Percentiles rank a stretch among this genome's conserved stretches.
phyloP scores from a whole-genome alignment of 2,329 filamentous ascomycete genomes.

The Nakataea oryzae region DNA sequence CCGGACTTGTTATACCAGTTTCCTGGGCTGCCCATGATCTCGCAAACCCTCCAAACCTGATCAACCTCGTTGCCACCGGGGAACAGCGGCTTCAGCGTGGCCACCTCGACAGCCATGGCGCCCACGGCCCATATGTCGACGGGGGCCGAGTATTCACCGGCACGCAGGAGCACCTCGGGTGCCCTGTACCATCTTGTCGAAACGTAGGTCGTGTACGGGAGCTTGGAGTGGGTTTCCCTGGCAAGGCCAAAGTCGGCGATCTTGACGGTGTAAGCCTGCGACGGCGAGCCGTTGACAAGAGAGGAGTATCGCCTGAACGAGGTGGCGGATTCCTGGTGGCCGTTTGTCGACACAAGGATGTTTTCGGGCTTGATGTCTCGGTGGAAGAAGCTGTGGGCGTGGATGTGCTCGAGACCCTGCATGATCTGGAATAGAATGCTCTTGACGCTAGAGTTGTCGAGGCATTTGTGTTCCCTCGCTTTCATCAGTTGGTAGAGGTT shows the following conservation, averaged over 20 bases:
- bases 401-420: constrained; percentile 91
- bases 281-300: constrained; percentile 88
- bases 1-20: constrained; percentile 96
- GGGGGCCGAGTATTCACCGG: constrained; percentile 92
- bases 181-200: constrained; percentile 98
- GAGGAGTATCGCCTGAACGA: constrained; percentile 89
- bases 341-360: constrained; percentile 88
- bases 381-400: constrained; percentile 95
- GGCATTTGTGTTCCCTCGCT: constrained; percentile 84
- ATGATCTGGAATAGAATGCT: constrained; percentile 97
- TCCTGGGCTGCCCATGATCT: constrained; percentile 98
- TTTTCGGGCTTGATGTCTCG: constrained; percentile 99
- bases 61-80: constrained; percentile 97
- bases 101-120: constrained; percentile 97
- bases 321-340: constrained; percentile 69
- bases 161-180: constrained; percentile 84
- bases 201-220: constrained; percentile 96
- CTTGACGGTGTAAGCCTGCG: constrained; percentile 91
- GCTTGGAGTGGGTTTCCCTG: constrained; percentile 91
- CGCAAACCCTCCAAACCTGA: constrained; percentile 96
- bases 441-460: constrained; percentile 88
- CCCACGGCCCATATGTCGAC: constrained; percentile 98
- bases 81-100: constrained; percentile 92
- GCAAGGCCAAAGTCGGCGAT: constrained; percentile 97
- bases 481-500: constrained; percentile 99